Evolutionary conservation across 129 eudicot genomes (phyloP).

Genomic region (Flaveria robusta): DNA sequence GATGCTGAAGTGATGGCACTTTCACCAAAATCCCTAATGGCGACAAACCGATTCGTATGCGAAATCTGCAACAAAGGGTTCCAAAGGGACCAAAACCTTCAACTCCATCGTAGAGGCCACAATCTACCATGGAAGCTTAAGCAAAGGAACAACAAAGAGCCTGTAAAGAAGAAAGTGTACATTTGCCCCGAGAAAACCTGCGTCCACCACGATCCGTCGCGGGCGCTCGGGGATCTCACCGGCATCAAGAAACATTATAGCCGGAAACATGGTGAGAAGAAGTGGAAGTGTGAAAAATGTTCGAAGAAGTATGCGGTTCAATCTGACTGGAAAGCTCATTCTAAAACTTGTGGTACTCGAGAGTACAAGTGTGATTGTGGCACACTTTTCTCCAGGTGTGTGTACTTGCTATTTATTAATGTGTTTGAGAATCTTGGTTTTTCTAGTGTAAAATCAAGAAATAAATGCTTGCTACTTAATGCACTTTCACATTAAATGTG

Average conservation of each 20-base stretch:
- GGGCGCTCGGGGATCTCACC: constrained; percentile 93
- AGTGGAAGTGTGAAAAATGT: constrained; percentile 96
- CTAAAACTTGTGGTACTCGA: constrained; percentile 95
- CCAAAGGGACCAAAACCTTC: constrained; percentile 91
- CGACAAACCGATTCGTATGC: constrained; percentile 89
- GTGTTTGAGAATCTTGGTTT: constrained; percentile 30
- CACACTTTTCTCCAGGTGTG: constrained; percentile 91
- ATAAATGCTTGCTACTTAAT: constrained; percentile 39
- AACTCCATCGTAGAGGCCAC: constrained; percentile 94
- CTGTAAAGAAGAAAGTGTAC: constrained; percentile 72
- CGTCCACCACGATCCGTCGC: constrained; percentile 82
- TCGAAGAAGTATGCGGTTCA: constrained; percentile 95
- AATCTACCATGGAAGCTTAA: constrained; percentile 93
- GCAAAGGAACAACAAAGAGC: constrained; percentile 71
- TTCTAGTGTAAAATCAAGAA: constrained; percentile 24
- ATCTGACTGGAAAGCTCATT: constrained; percentile 98
- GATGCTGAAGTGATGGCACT: constrained; percentile 96
- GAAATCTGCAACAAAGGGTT: constrained; percentile 97
- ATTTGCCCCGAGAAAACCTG: constrained; percentile 88
- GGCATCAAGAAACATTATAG: constrained; percentile 95
- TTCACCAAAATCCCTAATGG: constrained; percentile 92
- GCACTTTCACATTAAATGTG: constrained; percentile 27
- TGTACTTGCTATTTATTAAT: background rate
- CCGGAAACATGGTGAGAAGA: constrained; percentile 97
- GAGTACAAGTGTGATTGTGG: constrained; percentile 99